A percentile compares a stretch with the other conserved stretches of the same genome.
These are phyloP conservation scores for Acorus calamus DNA, from an alignment of 106 monocot species.

Conservation along the genomic window DNA sequence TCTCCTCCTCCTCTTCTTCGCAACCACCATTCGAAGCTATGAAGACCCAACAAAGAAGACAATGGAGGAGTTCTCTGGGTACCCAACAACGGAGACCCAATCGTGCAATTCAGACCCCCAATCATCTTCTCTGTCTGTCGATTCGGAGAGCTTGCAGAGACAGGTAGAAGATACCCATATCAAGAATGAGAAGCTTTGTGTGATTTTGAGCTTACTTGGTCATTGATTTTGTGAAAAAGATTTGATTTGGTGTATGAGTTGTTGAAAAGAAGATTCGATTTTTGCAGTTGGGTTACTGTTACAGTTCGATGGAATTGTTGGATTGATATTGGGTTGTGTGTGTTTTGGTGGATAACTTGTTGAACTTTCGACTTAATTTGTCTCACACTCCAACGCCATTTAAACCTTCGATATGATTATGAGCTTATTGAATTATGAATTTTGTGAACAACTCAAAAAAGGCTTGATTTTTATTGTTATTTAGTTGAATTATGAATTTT, in stretches of 20 bases:
- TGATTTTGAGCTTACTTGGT: neutral
- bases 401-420: too few relatives aligned
- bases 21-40: neutral
- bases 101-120: constrained; percentile 5
- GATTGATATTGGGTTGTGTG: neutral
- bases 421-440: too few relatives aligned
- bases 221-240: neutral
- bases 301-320: neutral
- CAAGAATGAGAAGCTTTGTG: neutral
- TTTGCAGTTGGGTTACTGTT: neutral
- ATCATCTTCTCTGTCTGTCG: constrained; percentile 19
- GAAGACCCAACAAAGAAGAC: constrained; percentile 37
- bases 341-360: constrained; percentile 29
- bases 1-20: constrained; percentile 3
- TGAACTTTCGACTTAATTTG: constrained; percentile 43
- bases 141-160: constrained; percentile 34
- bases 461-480: too few relatives aligned
- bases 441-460: too few relatives aligned
- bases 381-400: constrained; percentile 58
- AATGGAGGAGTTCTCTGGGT: constrained; percentile 71
- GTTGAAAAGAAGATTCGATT: neutral
- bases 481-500: neutral
- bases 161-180: constrained; percentile 18
- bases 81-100: constrained; percentile 11
- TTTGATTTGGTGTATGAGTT: neutral